Base-by-base conservation (phyloP, 495 filamentous ascomycete species). In the Talaromyces trachyspermus region DNA sequence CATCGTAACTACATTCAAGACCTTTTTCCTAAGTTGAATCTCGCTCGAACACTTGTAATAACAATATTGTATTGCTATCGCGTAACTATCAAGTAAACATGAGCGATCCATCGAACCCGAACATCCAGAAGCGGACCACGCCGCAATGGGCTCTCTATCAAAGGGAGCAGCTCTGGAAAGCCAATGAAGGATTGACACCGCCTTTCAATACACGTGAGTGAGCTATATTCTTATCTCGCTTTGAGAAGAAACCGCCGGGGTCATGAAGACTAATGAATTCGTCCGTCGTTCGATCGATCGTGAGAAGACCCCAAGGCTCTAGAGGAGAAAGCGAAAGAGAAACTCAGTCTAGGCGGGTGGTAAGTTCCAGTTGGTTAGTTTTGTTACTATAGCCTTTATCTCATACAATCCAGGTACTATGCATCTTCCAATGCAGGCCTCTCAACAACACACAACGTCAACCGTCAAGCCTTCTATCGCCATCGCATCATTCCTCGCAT, bases 391-490 rank as follows among this genome's bases (percentile, higher is more conserved):
- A n/a, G n/a, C n/a, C n/a, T n/a, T n/a, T n/a, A n/a, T n/a, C n/a
- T n/a, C n/a, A n/a, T n/a, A n/a, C n/a, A n/a, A n/a, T n/a, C n/a
- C 43, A 70, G 67, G 71, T 74, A 68, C 63, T 85, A 86, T 49
- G 73, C 83, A 37, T 80, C 79, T 39, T 83, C 68, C 48, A 85
- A 84, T 52, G 82, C 81, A 10, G 80, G 82, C 1, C 66, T 76
- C 24, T 84, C 81, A 6, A 70, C 67, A 48, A 86, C 82, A 12
- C 81, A 86, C 58, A 69, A 79, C 2, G 76, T 77, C 10, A 86
- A 85, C 60, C 73, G 82, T 2, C 76, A 83, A 58, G 72, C 83
- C 50, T 85, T 86, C 71, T 83, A 74, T 67, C 75, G 79, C 1
- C 81, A 83, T 63, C 71, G 77, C 29, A 78, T 85, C 56, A 74